These are phyloP conservation scores for Colletotrichum horii DNA, from an alignment of 2,329 filamentous ascomycete genomes.

Conservation along the genomic window DNA sequence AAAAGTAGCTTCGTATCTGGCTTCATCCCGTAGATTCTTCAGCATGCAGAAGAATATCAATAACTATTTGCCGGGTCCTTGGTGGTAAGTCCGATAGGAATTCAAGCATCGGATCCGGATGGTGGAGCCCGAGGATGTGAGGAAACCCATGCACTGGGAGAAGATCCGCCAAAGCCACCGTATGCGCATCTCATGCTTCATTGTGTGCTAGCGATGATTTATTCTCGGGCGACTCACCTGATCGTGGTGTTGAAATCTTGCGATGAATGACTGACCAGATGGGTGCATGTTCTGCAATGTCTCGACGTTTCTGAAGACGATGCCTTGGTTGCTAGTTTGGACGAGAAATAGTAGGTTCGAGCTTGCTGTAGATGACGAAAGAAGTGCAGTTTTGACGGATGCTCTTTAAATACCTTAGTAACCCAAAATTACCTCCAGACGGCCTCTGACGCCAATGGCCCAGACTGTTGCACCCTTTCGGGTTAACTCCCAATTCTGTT, in stretches of 20 bases:
- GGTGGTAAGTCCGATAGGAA: background rate
- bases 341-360: background rate
- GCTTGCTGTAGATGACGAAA: background rate
- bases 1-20: background rate
- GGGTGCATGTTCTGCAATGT: background rate
- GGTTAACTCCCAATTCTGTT: background rate
- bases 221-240: background rate
- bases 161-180: background rate
- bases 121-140: background rate
- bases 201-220: background rate
- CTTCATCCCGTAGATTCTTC: background rate
- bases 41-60: background rate
- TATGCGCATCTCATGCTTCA: background rate
- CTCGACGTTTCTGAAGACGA: background rate
- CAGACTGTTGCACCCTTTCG: background rate
- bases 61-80: background rate
- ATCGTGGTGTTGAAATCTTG: background rate
- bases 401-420: background rate
- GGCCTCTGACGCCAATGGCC: background rate
- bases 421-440: background rate
- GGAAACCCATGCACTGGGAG: background rate
- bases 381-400: background rate
- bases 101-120: background rate
- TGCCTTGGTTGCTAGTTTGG: background rate
- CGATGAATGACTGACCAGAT: background rate